Conservation (phyloP, 805 yeast genomes). For the Zygosaccharomyces rouxii region DNA sequence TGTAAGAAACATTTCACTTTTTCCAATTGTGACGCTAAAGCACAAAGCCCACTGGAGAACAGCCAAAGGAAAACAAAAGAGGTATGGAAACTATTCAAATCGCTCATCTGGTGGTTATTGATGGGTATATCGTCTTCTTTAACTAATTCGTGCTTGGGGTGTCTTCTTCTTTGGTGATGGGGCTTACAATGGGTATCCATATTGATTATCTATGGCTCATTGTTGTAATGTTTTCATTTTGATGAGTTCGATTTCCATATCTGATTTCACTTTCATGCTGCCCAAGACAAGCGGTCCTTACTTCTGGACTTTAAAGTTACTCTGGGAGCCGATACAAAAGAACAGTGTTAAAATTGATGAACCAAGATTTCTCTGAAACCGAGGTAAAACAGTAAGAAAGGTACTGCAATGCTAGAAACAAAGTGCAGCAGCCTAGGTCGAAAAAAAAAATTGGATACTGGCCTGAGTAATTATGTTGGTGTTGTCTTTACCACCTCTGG, state of each 20-base stretch:
- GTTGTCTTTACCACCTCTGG: conserved; percentile 60
- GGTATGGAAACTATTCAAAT: conserved; percentile 17
- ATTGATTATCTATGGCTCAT: conserved; percentile 54
- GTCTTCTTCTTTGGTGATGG: conserved; percentile 50
- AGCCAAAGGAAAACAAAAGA: background rate
- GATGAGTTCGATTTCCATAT: conserved; percentile 46
- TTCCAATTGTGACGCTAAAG: background rate
- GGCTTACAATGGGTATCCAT: conserved; percentile 59
- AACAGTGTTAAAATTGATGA: background rate
- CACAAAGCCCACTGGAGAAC: background rate
- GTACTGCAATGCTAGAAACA: conserved; percentile 10
- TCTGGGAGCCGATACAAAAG: conserved; percentile 23
- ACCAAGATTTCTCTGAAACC: background rate
- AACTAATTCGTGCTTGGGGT: conserved; percentile 60
- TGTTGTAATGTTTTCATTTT: conserved; percentile 45
- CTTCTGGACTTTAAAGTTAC: conserved; percentile 53
- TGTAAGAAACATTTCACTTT: too few relatives aligned
- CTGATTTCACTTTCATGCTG: conserved; percentile 50
- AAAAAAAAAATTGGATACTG: conserved; percentile 39
- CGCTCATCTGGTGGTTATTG: conserved; percentile 44
- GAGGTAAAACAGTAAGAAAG: conserved; percentile 12
- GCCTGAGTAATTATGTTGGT: conserved; percentile 61
- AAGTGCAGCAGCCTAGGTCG: conserved; percentile 5
- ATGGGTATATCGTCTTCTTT: conserved; percentile 58
- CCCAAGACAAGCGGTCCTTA: conserved; percentile 59